A percentile compares a stretch with the other conserved stretches of the same genome.
Conservation (phyloP, 306 rosid genomes). For the Fagus crenata region DNA sequence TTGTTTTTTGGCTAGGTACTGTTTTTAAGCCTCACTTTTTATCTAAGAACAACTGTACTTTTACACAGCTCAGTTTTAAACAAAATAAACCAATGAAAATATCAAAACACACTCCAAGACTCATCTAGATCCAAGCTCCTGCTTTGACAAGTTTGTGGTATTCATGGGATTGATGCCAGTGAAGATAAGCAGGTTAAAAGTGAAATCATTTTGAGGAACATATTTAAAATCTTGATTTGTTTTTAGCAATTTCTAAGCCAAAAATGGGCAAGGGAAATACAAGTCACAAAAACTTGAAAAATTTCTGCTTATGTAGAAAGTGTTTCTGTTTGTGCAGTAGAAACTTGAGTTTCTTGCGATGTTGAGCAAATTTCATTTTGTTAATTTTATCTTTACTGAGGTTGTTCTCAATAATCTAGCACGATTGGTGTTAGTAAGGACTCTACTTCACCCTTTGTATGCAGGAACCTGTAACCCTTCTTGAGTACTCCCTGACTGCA, state of each 20-base stretch:
- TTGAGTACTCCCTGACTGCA: no score
- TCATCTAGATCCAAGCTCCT: not conserved
- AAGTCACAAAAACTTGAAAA: not conserved
- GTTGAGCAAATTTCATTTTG: not conserved
- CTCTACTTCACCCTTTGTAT: constrained; percentile 13
- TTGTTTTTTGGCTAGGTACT: no score
- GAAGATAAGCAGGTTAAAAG: not conserved
- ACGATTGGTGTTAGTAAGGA: constrained; percentile 18
- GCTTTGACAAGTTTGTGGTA: not conserved
- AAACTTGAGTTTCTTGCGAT: not conserved
- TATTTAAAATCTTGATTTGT: not conserved
- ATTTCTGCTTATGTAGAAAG: not conserved
- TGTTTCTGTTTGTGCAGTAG: not conserved
- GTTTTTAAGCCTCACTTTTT: no score
- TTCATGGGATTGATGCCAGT: not conserved
- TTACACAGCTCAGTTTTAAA: no score
- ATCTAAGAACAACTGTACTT: no score
- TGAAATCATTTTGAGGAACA: not conserved
- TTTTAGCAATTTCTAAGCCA: not conserved
- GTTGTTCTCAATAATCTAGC: constrained; percentile 14
- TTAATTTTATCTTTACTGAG: not conserved
- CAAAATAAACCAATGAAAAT: no score
- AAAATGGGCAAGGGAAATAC: not conserved
- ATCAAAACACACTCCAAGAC: not conserved
- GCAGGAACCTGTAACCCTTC: constrained; percentile 70